Percentiles rank a stretch among this genome's conserved stretches.
Evolutionary conservation across 2,329 filamentous ascomycete genomes (phyloP).

Genomic region (Trichoderma koningii): DNA sequence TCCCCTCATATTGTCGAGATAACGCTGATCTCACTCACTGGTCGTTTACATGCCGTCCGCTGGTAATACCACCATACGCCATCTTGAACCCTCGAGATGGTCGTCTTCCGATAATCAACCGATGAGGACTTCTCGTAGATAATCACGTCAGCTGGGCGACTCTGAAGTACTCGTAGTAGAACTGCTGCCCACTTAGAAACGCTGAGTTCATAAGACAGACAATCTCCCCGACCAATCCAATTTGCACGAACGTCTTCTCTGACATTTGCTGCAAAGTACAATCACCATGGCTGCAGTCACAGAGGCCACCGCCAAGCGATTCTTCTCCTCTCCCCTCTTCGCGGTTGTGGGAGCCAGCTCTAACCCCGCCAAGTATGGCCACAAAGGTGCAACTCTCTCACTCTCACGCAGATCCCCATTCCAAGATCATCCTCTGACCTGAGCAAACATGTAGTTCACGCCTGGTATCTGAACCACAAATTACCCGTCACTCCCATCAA

Average conservation of each 20-base stretch:
- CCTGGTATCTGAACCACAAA: constrained; percentile 79
- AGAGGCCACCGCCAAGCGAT: constrained; percentile 71
- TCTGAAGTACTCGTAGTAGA: too few relatives aligned
- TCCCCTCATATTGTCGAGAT: too few relatives aligned
- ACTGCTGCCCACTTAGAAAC: not conserved
- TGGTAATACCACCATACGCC: not conserved
- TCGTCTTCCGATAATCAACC: constrained; percentile 22
- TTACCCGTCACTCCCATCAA: constrained; percentile 84
- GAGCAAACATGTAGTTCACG: constrained; percentile 64
- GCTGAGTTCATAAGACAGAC: not conserved
- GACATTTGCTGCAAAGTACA: not conserved
- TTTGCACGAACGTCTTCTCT: too few relatives aligned
- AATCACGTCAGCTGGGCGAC: constrained; percentile 19
- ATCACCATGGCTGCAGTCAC: constrained; percentile 47
- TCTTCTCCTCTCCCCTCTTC: constrained; percentile 78
- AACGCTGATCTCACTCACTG: too few relatives aligned
- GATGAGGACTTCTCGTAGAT: constrained; percentile 5
- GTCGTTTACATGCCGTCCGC: not conserved
- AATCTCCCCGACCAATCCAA: not conserved
- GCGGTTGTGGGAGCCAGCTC: constrained; percentile 90
- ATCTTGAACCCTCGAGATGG: not conserved
- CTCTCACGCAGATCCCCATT: not conserved
- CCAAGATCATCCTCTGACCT: not conserved
- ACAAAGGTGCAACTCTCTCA: constrained; percentile 64
- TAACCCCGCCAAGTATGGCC: constrained; percentile 81